Evolutionary conservation across 1,284 basidiomycete genomes (phyloP).

Genomic region (Mixia osmundae): DNA sequence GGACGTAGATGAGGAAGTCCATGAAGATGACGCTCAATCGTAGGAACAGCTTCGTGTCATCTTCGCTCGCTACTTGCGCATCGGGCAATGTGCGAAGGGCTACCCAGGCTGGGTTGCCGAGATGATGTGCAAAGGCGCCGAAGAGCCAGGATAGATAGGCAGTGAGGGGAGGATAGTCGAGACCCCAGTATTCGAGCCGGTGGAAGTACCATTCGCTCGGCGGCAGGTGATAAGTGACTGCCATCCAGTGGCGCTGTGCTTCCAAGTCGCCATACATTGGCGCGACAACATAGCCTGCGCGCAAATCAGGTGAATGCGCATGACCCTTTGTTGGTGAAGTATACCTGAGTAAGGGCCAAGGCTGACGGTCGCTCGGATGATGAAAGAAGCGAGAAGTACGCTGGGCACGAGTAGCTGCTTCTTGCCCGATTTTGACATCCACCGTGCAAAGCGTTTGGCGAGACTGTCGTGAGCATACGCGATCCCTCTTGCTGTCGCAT

Average conservation of each 20-base stretch:
- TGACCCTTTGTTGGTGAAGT: too few species aligned
- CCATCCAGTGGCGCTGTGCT: conserved; percentile 87
- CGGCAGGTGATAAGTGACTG: conserved; percentile 53
- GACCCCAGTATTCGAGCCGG: conserved; percentile 69
- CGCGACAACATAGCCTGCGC: conserved; percentile 38
- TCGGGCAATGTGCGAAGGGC: conserved; percentile 6
- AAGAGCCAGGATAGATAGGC: conserved; percentile 65
- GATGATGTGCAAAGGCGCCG: conserved; percentile 31
- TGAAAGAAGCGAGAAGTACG: neutral
- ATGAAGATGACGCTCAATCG: conserved; percentile 43
- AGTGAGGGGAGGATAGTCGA: conserved; percentile 79
- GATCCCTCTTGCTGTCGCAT: too few species aligned
- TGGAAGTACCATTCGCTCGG: conserved; percentile 57
- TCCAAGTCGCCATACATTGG: conserved; percentile 82
- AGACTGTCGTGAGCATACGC: too few species aligned
- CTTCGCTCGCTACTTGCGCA: conserved; percentile 7
- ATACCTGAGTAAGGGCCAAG: neutral
- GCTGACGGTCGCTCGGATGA: neutral
- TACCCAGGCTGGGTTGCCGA: conserved; percentile 4
- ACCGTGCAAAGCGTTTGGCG: too few species aligned
- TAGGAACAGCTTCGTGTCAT: conserved; percentile 36
- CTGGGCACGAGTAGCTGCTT: neutral
- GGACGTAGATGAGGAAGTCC: conserved; percentile 50
- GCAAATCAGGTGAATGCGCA: too few species aligned
- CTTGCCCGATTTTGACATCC: too few species aligned